Evolutionary conservation across 1,284 basidiomycete genomes (phyloP).

Genomic region (Papiliotrema terrestris): DNA sequence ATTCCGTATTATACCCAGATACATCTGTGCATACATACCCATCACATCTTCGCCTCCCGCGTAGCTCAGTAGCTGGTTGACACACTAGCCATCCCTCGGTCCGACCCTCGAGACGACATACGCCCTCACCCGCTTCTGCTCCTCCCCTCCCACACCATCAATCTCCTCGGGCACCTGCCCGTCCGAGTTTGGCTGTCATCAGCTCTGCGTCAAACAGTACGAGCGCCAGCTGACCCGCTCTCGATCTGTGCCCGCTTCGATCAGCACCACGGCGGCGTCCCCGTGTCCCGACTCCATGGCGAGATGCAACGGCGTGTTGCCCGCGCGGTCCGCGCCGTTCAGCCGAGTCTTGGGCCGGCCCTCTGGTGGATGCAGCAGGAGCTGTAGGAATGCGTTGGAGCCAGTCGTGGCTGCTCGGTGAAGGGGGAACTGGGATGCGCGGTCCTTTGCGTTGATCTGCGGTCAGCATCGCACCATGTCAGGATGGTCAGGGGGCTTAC

Average conservation of each 20-base stretch:
- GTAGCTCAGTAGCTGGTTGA: background rate
- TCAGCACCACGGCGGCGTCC: constrained; percentile 78
- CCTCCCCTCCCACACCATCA: constrained; percentile 78
- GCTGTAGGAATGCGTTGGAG: constrained; percentile 74
- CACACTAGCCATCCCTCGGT: constrained; percentile 30
- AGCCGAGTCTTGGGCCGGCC: constrained; percentile 73
- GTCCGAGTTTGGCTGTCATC: constrained; percentile 67
- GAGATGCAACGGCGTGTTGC: constrained; percentile 94
- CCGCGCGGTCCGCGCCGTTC: constrained; percentile 79
- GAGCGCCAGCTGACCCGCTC: constrained; percentile 64
- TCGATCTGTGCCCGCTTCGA: constrained; percentile 90
- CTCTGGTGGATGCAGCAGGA: constrained; percentile 71
- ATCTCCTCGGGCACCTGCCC: constrained; percentile 78
- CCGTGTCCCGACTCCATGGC: constrained; percentile 93
- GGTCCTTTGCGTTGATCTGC: constrained; percentile 87
- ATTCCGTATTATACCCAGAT: background rate
- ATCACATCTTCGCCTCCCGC: background rate
- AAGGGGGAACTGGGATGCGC: constrained; percentile 81
- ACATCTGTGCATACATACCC: background rate
- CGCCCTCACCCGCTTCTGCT: constrained; percentile 69
- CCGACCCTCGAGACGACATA: constrained; percentile 58
- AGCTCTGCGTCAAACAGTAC: constrained; percentile 2
- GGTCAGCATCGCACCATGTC: background rate
- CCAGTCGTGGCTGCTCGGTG: constrained; percentile 94
- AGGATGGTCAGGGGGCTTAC: constrained; percentile 53